Conservation (phyloP, 192 early-diverging fungal species). For the Coemansia sp. region DNA sequence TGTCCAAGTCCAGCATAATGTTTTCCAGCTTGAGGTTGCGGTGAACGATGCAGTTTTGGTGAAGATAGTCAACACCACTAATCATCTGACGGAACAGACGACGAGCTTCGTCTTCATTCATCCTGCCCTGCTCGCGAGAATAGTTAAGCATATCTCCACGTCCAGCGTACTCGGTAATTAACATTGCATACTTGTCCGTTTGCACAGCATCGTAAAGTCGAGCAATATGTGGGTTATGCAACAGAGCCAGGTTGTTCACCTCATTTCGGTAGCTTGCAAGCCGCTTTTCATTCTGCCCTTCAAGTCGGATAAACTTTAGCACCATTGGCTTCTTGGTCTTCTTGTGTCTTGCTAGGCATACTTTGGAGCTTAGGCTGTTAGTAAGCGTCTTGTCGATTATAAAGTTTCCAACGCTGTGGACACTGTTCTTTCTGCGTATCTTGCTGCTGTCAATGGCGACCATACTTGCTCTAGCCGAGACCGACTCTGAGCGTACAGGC, state of each 20-base stretch:
- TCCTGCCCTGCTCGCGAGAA: background rate
- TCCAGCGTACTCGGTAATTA: background rate
- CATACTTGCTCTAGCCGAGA: background rate
- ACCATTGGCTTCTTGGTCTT: constrained; percentile 2
- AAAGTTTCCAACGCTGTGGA: background rate
- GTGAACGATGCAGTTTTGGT: constrained; percentile 3
- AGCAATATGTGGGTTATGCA: constrained; percentile 5
- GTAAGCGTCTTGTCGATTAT: constrained; percentile 7
- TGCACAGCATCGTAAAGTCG: background rate
- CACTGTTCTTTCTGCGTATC: background rate
- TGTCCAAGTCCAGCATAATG: background rate
- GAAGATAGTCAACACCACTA: constrained; percentile 4
- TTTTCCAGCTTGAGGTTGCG: background rate
- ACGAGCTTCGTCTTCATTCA: constrained; percentile 4
- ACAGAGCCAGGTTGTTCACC: background rate
- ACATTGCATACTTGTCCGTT: background rate
- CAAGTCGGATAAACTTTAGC: constrained; percentile 3
- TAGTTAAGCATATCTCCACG: background rate
- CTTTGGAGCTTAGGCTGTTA: background rate
- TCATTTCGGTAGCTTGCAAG: background rate
- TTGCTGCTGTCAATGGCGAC: background rate
- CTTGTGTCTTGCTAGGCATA: constrained; percentile 7
- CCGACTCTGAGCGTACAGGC: background rate
- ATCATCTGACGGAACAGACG: constrained; percentile 4
- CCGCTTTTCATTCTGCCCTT: constrained; percentile 2